phyloP scores from a whole-genome alignment of 768 basidiomycete genomes.

The Naganishia kalamii region DNA sequence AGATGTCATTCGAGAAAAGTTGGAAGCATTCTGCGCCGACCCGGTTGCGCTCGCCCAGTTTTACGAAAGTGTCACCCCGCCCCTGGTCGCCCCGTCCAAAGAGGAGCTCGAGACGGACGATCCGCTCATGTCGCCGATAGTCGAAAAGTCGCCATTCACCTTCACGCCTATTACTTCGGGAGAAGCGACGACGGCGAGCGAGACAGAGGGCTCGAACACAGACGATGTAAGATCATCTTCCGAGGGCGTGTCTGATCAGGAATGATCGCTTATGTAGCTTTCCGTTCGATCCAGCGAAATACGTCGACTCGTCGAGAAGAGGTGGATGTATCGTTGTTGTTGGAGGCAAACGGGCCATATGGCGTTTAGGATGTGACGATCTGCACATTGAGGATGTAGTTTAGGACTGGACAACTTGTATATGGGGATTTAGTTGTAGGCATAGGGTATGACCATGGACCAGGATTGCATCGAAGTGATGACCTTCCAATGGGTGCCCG shows the following conservation, averaged over 20 bases:
- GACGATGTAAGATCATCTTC: slow-evolving; percentile 10
- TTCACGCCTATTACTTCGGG: neutral
- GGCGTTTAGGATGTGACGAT: neutral
- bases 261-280: neutral
- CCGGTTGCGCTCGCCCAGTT: slow-evolving; percentile 55
- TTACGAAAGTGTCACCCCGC: slow-evolving; percentile 65
- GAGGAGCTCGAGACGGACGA: neutral
- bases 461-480: too few species aligned
- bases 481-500: too few species aligned
- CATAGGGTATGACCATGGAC: too few species aligned
- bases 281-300: neutral
- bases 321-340: slow-evolving; percentile 4
- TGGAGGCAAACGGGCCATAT: slow-evolving; percentile 7
- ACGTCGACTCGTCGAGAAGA: neutral
- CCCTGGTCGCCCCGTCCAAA: slow-evolving; percentile 40
- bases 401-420: too few species aligned
- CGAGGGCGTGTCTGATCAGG: neutral
- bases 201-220: neutral
- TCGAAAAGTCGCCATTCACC: neutral
- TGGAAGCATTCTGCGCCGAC: slow-evolving; percentile 65
- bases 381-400: too few species aligned
- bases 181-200: neutral
- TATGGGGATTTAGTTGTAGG: too few species aligned
- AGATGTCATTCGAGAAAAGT: slow-evolving; percentile 57
- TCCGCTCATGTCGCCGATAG: neutral